A percentile compares a stretch with the other conserved stretches of the same genome.
These are phyloP conservation scores for Erysimum cheiri DNA, from an alignment of 441 rosid species.

Conservation along the genomic window DNA sequence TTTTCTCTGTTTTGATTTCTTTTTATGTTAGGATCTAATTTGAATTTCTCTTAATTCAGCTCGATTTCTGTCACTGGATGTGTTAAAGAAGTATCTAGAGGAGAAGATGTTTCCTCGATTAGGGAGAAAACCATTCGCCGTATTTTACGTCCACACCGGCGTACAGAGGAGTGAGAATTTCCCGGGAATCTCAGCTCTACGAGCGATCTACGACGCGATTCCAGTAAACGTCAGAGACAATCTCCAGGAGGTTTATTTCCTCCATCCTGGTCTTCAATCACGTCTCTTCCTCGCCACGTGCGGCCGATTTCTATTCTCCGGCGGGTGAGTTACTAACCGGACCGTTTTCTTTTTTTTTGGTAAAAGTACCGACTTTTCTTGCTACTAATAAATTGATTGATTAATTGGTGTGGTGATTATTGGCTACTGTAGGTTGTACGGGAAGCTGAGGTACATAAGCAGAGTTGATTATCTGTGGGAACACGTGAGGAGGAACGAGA, in stretches of 20 bases:
- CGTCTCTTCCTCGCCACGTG: constrained; percentile 84
- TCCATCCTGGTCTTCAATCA: constrained; percentile 78
- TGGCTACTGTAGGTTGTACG: constrained; percentile 61
- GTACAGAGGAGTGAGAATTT: constrained; percentile 71
- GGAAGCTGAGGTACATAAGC: constrained; percentile 71
- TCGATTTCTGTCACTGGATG: constrained; percentile 61
- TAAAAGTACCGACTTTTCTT: neutral
- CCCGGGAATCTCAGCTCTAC: constrained; percentile 73
- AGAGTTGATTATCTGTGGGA: constrained; percentile 84
- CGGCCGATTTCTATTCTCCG: constrained; percentile 76
- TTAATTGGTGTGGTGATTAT: constrained; percentile 36
- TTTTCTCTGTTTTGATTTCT: neutral
- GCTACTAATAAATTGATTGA: neutral
- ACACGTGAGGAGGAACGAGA: constrained; percentile 76
- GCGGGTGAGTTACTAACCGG: constrained; percentile 54
- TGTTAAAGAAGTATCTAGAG: constrained; percentile 56
- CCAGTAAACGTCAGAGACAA: constrained; percentile 64
- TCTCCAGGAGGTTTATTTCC: constrained; percentile 69
- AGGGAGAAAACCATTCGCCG: constrained; percentile 62
- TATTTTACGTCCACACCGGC: constrained; percentile 75
- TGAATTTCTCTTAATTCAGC: constrained; percentile 44
- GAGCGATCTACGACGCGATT: constrained; percentile 73
- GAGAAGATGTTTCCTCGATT: constrained; percentile 66
- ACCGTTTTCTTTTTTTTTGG: neutral
- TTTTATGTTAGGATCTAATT: neutral